Evolutionary conservation across 495 filamentous ascomycete species (phyloP), one percentile per base, ranked within the genome.

Genomic region (Aspergillus carlsbadensis): DNA sequence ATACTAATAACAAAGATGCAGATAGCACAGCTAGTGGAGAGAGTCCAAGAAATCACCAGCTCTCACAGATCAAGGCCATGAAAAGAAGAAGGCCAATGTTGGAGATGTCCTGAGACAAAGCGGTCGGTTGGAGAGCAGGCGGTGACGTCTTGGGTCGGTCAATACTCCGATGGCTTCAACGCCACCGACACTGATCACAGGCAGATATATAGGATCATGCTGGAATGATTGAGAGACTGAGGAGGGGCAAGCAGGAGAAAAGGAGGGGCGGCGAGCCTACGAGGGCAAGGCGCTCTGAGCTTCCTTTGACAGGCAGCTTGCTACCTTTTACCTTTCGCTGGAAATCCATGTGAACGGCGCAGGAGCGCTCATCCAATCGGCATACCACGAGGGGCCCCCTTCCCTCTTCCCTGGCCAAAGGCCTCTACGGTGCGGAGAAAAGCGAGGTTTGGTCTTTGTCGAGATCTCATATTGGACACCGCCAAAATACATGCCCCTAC

Each of bases 121-220:
- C 42, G 33, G 62, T 45, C 49, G 55, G 35, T 53, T 59, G 33
- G 52, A 40, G 52, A 54, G 39, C 49, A 64, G 69, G 68, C 70
- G 69, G 70, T 73, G 70, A 73, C 70, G 69, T 67, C 58, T 37
- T 39, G 37, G n/a, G 34, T 42, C 36, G 49, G 22, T 42, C 49
- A 52, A 42, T 10, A 22, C 35, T 52, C 48, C 48, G 36, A 39
- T 34, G 17, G 22, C n/a, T 3, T 17, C 26, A 50, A 39, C 47
- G 34, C 20, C 34, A 50, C 47, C 21, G 34, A 39, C 13, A 45
- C 42, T 26, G 4, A 34, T 47, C 18, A 5, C 22, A 2, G 22
- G 21, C 4, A 29, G 26, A 45, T 29, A 47, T 33, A 17, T 26
- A 15, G 24, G 15, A 18, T 45, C 13, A 26, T 20, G 24, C 17